These are phyloP conservation scores for Monosporascus sp. DNA, from an alignment of 2,329 filamentous ascomycete genomes.

Conservation along the genomic window DNA sequence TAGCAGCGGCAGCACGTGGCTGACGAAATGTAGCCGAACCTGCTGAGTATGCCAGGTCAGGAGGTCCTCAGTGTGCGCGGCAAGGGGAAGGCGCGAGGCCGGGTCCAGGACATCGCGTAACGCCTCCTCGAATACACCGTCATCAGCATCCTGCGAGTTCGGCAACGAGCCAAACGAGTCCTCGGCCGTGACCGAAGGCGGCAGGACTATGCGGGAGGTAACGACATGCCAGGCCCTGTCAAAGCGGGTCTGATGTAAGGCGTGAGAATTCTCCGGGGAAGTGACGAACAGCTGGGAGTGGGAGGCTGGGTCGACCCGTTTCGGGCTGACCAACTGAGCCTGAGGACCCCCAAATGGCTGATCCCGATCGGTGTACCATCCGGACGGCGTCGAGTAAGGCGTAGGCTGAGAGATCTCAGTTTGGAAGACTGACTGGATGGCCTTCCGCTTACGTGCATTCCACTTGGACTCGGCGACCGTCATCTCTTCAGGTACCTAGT, in stretches of 20 bases:
- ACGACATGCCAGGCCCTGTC: constrained; percentile 60
- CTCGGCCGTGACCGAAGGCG: constrained; percentile 49
- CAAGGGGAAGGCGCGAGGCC: constrained; percentile 39
- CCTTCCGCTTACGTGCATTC: constrained; percentile 42
- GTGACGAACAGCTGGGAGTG: constrained; percentile 8
- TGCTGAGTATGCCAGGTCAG: constrained; percentile 58
- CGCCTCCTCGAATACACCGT: constrained; percentile 45
- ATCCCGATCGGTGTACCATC: constrained; percentile 35
- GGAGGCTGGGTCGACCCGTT: constrained; percentile 16
- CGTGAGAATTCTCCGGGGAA: constrained; percentile 22
- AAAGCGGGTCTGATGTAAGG: constrained; percentile 51
- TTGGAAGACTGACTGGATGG: constrained; percentile 54
- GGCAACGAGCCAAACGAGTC: constrained; percentile 49
- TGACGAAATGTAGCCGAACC: constrained; percentile 55
- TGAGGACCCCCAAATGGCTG: constrained; percentile 42
- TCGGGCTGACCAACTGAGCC: constrained; percentile 13
- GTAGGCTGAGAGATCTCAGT: constrained; percentile 46
- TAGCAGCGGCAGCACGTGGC: constrained; percentile 54
- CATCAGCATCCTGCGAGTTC: constrained; percentile 33
- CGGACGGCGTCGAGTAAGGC: constrained; percentile 35
- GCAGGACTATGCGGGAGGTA: constrained; percentile 52
- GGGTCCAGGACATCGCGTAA: constrained; percentile 51
- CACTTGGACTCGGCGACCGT: constrained; percentile 37
- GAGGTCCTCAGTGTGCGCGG: constrained; percentile 51
- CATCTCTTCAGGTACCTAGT: constrained; percentile 12